Base-by-base conservation (phyloP, 2,329 filamentous ascomycete species). In the Balansia obtecta region DNA sequence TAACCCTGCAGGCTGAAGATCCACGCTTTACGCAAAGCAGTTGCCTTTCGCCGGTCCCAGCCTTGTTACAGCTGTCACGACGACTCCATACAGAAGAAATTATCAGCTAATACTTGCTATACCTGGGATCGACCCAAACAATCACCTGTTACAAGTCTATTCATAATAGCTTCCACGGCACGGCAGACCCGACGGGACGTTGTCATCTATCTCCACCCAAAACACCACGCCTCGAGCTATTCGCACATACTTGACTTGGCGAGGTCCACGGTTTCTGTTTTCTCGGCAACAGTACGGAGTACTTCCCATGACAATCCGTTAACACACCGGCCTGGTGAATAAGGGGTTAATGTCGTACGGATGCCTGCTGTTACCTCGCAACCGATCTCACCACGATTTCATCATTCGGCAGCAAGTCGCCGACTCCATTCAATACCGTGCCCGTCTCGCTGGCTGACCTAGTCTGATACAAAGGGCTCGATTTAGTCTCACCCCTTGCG, bases 291-390 rank as follows among this genome's bases (percentile, higher is more conserved):
- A 1, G 30, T 4, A 22, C 20, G 20, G 20, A 22, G 4, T 37
- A 38, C 41, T 5, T 33, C 42, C 33, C 18, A 46, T 46, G 39
- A 46, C 22, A 11, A 10, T 45, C 9, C 40, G 45, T 5, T 16
- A 40, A 20, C 45, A 47, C 32, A 48, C 6, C 7, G 27, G 33
- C 45, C 42, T 33, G 34, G 46, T 50, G 18, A 58, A 63, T 22
- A 59, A 63, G 61, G 63, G 54, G 58, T 65, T 60, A 60, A 72
- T 74, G 69, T 66, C 70, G 73, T 68, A 69, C 73, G 71, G 65
- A 77, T 79, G 75, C 75, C 68, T 62, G 67, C 72, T 66, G 68
- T 70, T 63, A 40, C 34, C 37, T 49, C 39, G 42, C 49, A 27
- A 70, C 65, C 63, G 66, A 63, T 46, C 52, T 52, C 55, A 42